Percentiles rank a stretch among this genome's conserved stretches.
Conservation (phyloP, 192 early-diverging fungal species). For the Backusella circina region DNA sequence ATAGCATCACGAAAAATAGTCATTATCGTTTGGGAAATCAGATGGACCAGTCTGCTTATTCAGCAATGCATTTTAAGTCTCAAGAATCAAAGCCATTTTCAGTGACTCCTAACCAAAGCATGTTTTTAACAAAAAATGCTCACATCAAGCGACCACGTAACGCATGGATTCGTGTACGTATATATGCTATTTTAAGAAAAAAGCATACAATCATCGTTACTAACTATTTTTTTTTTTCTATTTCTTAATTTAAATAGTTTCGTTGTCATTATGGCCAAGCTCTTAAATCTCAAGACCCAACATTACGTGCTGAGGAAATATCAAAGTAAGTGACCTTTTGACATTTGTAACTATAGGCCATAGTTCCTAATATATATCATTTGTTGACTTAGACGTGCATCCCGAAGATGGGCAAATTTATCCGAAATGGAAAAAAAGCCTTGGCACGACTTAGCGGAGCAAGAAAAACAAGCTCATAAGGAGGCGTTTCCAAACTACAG, state of each 20-base stretch:
- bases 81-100: neutral
- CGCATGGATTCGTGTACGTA: constrained; percentile 31
- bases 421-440: constrained; percentile 28
- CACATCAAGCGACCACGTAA: constrained; percentile 29
- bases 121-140: constrained; percentile 27
- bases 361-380: neutral
- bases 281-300: constrained; percentile 23
- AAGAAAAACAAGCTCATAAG: constrained; percentile 26
- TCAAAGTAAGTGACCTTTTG: constrained; percentile 19
- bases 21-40: neutral
- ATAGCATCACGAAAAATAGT: neutral
- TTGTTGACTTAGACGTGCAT: constrained; percentile 18
- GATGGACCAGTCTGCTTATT: neutral
- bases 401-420: constrained; percentile 20
- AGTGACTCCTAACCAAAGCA: neutral
- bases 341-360: neutral
- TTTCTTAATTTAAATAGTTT: constrained; percentile 4
- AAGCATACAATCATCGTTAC: neutral
- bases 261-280: constrained; percentile 27
- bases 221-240: neutral
- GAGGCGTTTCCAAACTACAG: constrained; percentile 31
- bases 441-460: constrained; percentile 27
- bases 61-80: neutral
- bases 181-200: neutral
- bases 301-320: constrained; percentile 25